Percentiles rank a stretch among this genome's conserved stretches.
Evolutionary conservation across 192 early-diverging fungal genomes (phyloP).

Genomic region (Linderina pennispora): DNA sequence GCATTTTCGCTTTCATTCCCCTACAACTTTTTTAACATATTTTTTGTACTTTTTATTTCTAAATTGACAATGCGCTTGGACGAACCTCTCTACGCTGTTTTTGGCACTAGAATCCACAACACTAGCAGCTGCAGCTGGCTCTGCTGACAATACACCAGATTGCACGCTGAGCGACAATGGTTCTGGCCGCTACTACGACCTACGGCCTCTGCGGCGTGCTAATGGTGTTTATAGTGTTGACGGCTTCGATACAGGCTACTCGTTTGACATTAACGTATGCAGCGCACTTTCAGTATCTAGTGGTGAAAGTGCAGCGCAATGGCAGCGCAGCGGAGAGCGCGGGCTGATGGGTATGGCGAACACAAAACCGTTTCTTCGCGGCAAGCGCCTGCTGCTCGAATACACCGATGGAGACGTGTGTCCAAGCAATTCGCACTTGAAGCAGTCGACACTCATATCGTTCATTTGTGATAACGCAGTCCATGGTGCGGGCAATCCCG

Average conservation of each 20-base stretch:
- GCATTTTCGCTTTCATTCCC: slow-evolving; percentile 12
- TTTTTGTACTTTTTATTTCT: slow-evolving; percentile 2
- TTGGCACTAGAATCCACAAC: too few relatives aligned
- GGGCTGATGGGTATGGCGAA: slow-evolving; percentile 20
- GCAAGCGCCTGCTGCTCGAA: slow-evolving; percentile 33
- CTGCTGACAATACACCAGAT: background rate
- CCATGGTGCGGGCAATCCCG: slow-evolving; percentile 18
- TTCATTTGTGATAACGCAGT: slow-evolving; percentile 36
- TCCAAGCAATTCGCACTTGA: slow-evolving; percentile 8
- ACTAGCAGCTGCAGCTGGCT: background rate
- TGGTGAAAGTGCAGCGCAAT: slow-evolving; percentile 11
- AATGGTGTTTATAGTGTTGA: slow-evolving; percentile 17
- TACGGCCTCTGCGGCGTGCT: slow-evolving; percentile 19
- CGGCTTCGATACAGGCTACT: slow-evolving; percentile 22
- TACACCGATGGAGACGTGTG: slow-evolving; percentile 40
- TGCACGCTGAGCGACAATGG: slow-evolving; percentile 5
- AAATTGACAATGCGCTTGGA: slow-evolving; percentile 1
- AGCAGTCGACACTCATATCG: slow-evolving; percentile 28
- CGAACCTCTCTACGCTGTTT: too few relatives aligned
- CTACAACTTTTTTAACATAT: slow-evolving; percentile 1
- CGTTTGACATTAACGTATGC: slow-evolving; percentile 39
- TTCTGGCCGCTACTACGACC: too few relatives aligned
- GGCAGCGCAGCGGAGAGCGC: slow-evolving; percentile 7
- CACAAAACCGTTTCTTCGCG: slow-evolving; percentile 17
- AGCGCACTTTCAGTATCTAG: slow-evolving; percentile 1